Evolutionary conservation across 148 eudicot genomes (phyloP).

Genomic region (Nepenthes gracilis): DNA sequence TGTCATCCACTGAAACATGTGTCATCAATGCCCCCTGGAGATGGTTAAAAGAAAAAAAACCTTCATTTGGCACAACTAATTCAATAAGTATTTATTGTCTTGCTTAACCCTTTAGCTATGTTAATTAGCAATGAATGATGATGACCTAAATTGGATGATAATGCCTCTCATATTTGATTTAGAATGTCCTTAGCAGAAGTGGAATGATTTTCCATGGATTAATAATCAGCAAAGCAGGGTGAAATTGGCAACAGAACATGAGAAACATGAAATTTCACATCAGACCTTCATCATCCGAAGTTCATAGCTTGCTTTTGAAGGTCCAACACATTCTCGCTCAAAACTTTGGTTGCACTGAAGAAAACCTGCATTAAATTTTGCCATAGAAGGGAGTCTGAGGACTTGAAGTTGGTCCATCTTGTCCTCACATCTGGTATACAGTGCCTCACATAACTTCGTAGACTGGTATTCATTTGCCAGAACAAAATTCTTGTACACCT

Average conservation of each 20-base stretch:
- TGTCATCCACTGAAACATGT: background rate
- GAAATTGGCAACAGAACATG: background rate
- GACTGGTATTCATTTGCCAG: slow-evolving; percentile 82
- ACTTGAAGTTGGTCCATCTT: slow-evolving; percentile 95
- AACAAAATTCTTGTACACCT: slow-evolving; percentile 62
- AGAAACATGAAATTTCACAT: background rate
- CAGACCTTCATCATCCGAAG: slow-evolving; percentile 77
- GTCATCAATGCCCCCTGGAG: background rate
- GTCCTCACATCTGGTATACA: slow-evolving; percentile 79
- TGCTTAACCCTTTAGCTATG: too few species aligned
- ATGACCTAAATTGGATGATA: too few species aligned
- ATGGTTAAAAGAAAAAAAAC: too few species aligned
- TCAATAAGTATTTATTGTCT: too few species aligned
- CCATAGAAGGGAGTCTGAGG: slow-evolving; percentile 94
- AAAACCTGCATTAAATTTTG: slow-evolving; percentile 89
- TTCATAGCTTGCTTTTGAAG: slow-evolving; percentile 77
- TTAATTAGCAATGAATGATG: too few species aligned
- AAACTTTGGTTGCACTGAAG: slow-evolving; percentile 84
- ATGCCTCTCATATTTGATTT: too few species aligned
- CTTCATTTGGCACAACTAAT: background rate
- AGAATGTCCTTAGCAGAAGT: too few species aligned
- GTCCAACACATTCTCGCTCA: slow-evolving; percentile 75
- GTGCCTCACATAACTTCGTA: slow-evolving; percentile 75
- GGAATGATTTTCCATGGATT: too few species aligned
- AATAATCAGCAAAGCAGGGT: background rate